phyloP scores from a whole-genome alignment of 2,329 filamentous ascomycete species.

The Phyllosticta ampelicida region DNA sequence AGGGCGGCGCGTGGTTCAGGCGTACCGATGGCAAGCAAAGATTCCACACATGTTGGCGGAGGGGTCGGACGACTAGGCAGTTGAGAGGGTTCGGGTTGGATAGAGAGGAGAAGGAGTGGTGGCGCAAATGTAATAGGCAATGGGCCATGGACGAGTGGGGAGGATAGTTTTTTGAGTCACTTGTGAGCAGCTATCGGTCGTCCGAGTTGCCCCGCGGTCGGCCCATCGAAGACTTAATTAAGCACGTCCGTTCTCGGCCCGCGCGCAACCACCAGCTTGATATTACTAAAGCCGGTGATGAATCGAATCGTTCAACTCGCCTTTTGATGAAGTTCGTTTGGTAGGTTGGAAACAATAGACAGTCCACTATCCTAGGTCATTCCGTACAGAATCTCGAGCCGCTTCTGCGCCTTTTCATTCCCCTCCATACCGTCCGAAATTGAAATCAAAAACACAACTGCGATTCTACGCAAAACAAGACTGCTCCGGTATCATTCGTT shows the following conservation, averaged over 20 bases:
- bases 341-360: neutral
- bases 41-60: slow-evolving; percentile 78
- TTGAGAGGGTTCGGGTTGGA: neutral
- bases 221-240: neutral
- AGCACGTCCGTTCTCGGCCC: neutral
- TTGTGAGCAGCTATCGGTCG: neutral
- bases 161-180: slow-evolving; percentile 6
- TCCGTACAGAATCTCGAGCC: neutral
- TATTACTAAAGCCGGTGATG: neutral
- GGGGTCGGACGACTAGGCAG: slow-evolving; percentile 9
- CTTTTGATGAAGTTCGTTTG: too few species aligned
- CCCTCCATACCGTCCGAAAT: neutral
- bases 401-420: neutral
- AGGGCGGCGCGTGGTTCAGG: slow-evolving; percentile 16
- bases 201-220: neutral
- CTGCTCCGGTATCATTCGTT: neutral
- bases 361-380: neutral
- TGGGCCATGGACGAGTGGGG: neutral
- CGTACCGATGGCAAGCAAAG: slow-evolving; percentile 82
- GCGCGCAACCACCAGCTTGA: neutral
- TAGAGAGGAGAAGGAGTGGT: slow-evolving; percentile 1
- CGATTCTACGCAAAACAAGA: neutral
- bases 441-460: neutral
- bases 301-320: neutral
- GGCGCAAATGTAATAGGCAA: slow-evolving; percentile 1